A percentile compares a stretch with the other conserved stretches of the same genome.
Conservation (phyloP, 805 yeast genomes). For the Metschnikowia chrysomelidarum region DNA sequence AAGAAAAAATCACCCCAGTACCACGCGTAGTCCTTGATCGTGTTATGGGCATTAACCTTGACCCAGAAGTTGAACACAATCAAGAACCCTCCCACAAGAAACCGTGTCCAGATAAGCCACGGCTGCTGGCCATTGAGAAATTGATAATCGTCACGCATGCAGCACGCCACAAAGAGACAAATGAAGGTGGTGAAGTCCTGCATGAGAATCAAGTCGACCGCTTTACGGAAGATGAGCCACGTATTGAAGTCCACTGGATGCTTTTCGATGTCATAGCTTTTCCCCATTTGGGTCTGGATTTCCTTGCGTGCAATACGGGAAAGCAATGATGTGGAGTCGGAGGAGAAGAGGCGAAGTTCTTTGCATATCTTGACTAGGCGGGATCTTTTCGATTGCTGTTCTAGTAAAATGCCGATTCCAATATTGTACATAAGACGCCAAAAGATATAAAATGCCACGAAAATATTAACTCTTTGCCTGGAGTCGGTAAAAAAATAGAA, state of each 20-base stretch:
- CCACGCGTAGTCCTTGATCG: conserved; percentile 90
- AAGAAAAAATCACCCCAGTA: conserved; percentile 94
- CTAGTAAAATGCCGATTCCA: conserved; percentile 73
- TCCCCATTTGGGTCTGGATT: conserved; percentile 40
- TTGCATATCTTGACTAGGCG: conserved; percentile 53
- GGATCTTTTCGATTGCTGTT: conserved; percentile 61
- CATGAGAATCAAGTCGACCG: conserved; percentile 81
- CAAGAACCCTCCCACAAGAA: conserved; percentile 56
- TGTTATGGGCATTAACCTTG: conserved; percentile 82
- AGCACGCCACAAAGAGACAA: conserved; percentile 54
- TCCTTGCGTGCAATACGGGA: conserved; percentile 39
- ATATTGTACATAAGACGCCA: conserved; percentile 77
- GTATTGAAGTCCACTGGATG: conserved; percentile 75
- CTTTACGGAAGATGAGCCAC: conserved; percentile 76
- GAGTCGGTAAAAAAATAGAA: conserved; percentile 27
- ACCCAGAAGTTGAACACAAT: conserved; percentile 81
- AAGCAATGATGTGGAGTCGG: conserved; percentile 28
- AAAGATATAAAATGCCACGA: conserved; percentile 57
- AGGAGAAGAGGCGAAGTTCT: conserved; percentile 41
- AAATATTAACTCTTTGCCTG: conserved; percentile 32
- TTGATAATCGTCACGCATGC: conserved; percentile 37
- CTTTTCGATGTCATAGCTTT: conserved; percentile 24
- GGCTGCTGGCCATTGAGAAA: conserved; percentile 40
- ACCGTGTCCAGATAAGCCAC: conserved; percentile 47
- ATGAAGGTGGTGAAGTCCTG: conserved; percentile 77